Evolutionary conservation across 1,284 basidiomycete species (phyloP), one percentile per base, ranked within the genome.

Genomic region (Heterobasidion occidentale): DNA sequence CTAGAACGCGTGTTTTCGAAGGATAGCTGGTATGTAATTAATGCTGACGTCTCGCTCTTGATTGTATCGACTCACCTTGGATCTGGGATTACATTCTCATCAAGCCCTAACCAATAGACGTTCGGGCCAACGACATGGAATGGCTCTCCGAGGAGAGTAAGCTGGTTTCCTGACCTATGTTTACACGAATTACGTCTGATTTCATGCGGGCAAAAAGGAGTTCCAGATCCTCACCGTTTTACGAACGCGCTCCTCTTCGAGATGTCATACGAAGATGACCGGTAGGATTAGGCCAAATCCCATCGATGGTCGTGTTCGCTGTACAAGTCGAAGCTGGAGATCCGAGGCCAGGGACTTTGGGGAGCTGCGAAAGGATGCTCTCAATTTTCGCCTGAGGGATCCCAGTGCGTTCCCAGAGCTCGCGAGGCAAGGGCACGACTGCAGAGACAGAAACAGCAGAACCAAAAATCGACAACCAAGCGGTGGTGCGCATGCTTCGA

Each of bases 91-190:
- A 63, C 66, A 60, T 59, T 60, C 52, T 59, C 60, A 33, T 61
- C 57, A 56, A 62, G 38, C 59, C 70, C 70, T 14, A 71, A 60
- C 70, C 70, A 71, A 62, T 71, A 71, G n/a, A 63, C 58, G 53
- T 64, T 64, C 38, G 59, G 53, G 9, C 63, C 61, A 8, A 55
- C 54, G 14, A 47, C n/a, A 12, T 36, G 19, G 54, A 55, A 55
- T 7, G 17, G 20, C 19, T 50, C 27, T 2, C 54, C 54, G 14
- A 44, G 15, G 11, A 55, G 42, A 7, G 47, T 51, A 6, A 55
- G 27, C 35, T 50, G 47, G 2, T 35, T 51, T 9, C 54, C 54
- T 7, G 17, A 36, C 19, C 52, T 55, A 3, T 11, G 11, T 12
- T 7, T 8, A 7, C 47, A 36, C 38, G 38, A 11, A 42, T 42